Conservation (phyloP, 2,329 filamentous ascomycete genomes). For the Teratosphaeria gauchensis region DNA sequence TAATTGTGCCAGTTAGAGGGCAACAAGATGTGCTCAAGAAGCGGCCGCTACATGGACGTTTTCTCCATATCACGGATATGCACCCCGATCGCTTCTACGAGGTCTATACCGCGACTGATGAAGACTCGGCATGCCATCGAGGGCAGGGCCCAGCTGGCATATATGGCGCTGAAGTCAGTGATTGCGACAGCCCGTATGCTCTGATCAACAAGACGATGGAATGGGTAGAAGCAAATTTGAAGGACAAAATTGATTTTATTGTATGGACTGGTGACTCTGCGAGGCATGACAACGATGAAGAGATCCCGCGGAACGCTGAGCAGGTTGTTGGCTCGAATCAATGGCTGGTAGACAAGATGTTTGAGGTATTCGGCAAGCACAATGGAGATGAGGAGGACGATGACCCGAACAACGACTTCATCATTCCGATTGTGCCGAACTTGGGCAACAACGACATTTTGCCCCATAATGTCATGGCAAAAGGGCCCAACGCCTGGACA, state of each 20-base stretch:
- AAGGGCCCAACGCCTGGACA: conserved; percentile 82
- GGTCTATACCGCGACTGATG: conserved; percentile 60
- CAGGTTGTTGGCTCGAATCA: conserved; percentile 74
- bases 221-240: conserved; percentile 56
- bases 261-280: conserved; percentile 32
- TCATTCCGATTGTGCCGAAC: conserved; percentile 76
- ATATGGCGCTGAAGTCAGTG: conserved; percentile 76
- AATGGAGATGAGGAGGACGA: conserved; percentile 39
- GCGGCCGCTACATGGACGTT: conserved; percentile 48
- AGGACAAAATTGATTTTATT: conserved; percentile 30
- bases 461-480: conserved; percentile 84
- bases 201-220: conserved; percentile 81
- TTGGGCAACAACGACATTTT: conserved; percentile 97
- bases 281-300: conserved; percentile 32
- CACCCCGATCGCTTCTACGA: conserved; percentile 88
- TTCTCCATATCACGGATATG: conserved; percentile 65
- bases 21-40: conserved; percentile 2
- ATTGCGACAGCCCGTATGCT: conserved; percentile 74
- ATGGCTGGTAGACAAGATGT: conserved; percentile 65
- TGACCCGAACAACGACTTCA: conserved; percentile 48
- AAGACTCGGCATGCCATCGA: conserved; percentile 66
- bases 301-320: conserved; percentile 60
- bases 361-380: conserved; percentile 56
- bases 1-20: not conserved
- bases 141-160: conserved; percentile 65